phyloP scores from a whole-genome alignment of 1,284 basidiomycete species.

The Puccinia coronata region DNA sequence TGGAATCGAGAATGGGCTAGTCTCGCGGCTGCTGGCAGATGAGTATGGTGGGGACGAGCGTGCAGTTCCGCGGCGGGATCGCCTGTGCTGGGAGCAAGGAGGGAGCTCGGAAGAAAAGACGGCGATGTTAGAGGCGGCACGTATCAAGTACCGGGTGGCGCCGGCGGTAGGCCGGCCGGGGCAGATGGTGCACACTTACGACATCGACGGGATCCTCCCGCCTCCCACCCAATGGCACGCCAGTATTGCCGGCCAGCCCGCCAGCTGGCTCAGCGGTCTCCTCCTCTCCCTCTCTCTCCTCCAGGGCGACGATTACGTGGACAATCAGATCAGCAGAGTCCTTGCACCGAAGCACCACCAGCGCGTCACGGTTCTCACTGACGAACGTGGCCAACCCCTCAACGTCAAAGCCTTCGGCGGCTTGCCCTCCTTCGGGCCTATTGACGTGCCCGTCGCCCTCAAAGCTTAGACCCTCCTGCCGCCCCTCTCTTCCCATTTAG shows the following conservation, averaged over 20 bases:
- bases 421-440: background rate
- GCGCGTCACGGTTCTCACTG: background rate
- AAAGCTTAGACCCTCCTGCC: background rate
- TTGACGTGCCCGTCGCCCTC: background rate
- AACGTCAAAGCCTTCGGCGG: background rate
- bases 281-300: background rate
- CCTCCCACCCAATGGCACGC: conserved; percentile 27
- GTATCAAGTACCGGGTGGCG: conserved; percentile 63
- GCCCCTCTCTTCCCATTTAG: background rate
- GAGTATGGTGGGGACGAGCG: conserved; percentile 77
- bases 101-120: conserved; percentile 59
- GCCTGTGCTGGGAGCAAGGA: conserved; percentile 67
- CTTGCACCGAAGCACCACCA: background rate
- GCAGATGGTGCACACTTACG: conserved; percentile 56
- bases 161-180: conserved; percentile 65
- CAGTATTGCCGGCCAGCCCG: background rate
- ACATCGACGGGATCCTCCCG: conserved; percentile 55
- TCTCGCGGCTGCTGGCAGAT: conserved; percentile 76
- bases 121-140: conserved; percentile 56
- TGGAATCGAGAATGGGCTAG: conserved; percentile 76
- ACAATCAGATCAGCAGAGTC: background rate
- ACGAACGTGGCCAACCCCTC: background rate
- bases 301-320: background rate
- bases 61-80: conserved; percentile 80
- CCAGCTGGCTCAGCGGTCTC: conserved; percentile 1